phyloP scores from a whole-genome alignment of 208 protist species.

The Crithidia brevicula region DNA sequence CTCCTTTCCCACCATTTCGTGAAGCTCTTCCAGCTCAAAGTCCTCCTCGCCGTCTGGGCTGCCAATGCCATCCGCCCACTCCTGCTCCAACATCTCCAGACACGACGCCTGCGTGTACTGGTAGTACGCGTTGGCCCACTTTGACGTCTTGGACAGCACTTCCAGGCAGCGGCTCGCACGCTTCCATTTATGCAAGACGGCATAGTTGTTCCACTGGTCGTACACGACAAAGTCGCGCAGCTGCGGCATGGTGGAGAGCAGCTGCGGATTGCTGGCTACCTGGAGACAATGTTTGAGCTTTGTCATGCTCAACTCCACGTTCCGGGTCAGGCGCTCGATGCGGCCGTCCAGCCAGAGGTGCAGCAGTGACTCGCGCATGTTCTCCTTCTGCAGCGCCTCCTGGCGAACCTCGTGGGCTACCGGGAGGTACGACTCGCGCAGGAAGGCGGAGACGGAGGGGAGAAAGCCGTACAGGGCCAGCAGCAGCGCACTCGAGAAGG shows the following conservation, averaged over 20 bases:
- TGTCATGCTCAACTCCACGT: constrained; percentile 33
- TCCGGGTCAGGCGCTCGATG: constrained; percentile 45
- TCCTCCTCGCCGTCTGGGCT: constrained; percentile 23
- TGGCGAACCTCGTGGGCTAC: constrained; percentile 29
- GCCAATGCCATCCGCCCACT: constrained; percentile 19
- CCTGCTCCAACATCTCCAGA: constrained; percentile 63
- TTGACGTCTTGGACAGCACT: constrained; percentile 45
- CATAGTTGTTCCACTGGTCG: constrained; percentile 58
- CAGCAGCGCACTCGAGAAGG: constrained; percentile 58
- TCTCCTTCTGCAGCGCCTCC: constrained; percentile 26
- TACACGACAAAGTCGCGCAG: constrained; percentile 62
- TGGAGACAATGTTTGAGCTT: constrained; percentile 48
- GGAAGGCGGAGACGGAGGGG: constrained; percentile 39
- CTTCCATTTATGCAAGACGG: constrained; percentile 42
- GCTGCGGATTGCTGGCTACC: constrained; percentile 36
- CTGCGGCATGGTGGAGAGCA: constrained; percentile 55
- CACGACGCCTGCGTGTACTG: constrained; percentile 58
- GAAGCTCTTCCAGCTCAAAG: constrained; percentile 15
- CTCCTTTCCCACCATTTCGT: constrained; percentile 7
- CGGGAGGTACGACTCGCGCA: constrained; percentile 34
- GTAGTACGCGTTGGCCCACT: constrained; percentile 71
- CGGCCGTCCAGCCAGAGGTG: constrained; percentile 67
- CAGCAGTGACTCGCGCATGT: constrained; percentile 46
- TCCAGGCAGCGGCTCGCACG: constrained; percentile 35
- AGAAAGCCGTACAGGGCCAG: constrained; percentile 49